phyloP scores from a whole-genome alignment of 768 basidiomycete species.

The Psilocybe subaeruginosa region DNA sequence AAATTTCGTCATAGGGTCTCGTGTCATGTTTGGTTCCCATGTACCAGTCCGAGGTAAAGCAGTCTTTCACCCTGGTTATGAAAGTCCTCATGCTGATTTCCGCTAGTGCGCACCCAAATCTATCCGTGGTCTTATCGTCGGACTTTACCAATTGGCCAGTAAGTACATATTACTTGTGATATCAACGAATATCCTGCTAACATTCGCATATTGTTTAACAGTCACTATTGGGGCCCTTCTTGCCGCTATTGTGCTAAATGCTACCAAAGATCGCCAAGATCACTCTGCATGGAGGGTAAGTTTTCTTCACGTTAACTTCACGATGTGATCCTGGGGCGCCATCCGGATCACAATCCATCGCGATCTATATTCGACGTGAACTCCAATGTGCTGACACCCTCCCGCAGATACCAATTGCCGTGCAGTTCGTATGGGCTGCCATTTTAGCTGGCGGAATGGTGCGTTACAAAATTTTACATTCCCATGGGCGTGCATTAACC shows the following conservation, averaged over 20 bases:
- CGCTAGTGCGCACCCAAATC: slow-evolving; percentile 62
- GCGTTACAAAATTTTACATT: slow-evolving; percentile 40
- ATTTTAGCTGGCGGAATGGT: slow-evolving; percentile 73
- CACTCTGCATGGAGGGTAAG: slow-evolving; percentile 41
- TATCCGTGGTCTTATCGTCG: slow-evolving; percentile 73
- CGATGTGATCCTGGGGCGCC: not conserved
- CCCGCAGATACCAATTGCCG: slow-evolving; percentile 61
- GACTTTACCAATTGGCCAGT: slow-evolving; percentile 67
- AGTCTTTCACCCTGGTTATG: not conserved
- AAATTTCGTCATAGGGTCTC: slow-evolving; percentile 41
- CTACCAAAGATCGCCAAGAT: slow-evolving; percentile 57
- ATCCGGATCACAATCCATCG: not conserved
- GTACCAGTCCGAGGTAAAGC: slow-evolving; percentile 42
- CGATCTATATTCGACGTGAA: not conserved
- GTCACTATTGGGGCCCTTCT: slow-evolving; percentile 75
- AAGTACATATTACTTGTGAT: slow-evolving; percentile 1
- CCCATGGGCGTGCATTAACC: not conserved
- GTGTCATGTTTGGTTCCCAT: slow-evolving; percentile 63
- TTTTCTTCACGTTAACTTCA: not conserved
- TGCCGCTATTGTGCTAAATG: slow-evolving; percentile 67
- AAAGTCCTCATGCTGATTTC: not conserved
- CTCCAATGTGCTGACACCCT: not conserved
- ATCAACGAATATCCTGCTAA: not conserved
- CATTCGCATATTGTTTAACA: not conserved
- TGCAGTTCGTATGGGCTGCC: slow-evolving; percentile 82